phyloP scores from a whole-genome alignment of 2,329 filamentous ascomycete genomes.

The Bipolaris zeicola region DNA sequence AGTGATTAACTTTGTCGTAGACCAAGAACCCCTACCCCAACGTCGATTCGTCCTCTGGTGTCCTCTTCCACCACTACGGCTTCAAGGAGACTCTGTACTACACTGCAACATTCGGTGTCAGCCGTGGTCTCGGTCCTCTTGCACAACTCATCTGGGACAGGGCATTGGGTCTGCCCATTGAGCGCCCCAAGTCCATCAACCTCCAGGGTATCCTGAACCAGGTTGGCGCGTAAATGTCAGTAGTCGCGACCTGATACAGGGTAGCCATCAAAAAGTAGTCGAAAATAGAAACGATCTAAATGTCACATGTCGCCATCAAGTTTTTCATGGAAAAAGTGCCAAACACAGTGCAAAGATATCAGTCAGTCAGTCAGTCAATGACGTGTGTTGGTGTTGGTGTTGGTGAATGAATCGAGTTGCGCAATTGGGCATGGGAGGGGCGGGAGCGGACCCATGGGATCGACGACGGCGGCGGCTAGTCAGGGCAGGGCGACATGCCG shows the following conservation, averaged over 20 bases:
- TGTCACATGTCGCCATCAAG: no score
- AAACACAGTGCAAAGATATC: no score
- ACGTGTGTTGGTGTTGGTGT: not conserved
- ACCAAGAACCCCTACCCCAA: conserved; percentile 98
- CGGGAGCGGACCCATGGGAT: conserved; percentile 14
- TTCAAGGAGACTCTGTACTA: conserved; percentile 98
- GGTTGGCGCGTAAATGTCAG: conserved; percentile 39
- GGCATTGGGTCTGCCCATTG: conserved; percentile 90
- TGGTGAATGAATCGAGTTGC: not conserved
- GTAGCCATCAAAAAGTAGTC: not conserved
- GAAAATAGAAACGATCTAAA: not conserved
- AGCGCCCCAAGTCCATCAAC: conserved; percentile 97
- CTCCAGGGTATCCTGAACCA: conserved; percentile 79
- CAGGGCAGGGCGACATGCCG: conserved; percentile 20
- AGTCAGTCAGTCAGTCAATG: not conserved
- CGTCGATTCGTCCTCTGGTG: conserved; percentile 90
- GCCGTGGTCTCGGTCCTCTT: conserved; percentile 78
- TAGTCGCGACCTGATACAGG: not conserved
- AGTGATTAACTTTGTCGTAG: conserved; percentile 43
- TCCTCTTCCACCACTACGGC: conserved; percentile 97
- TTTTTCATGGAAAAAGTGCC: no score
- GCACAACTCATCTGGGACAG: conserved; percentile 97
- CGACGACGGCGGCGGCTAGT: conserved; percentile 16
- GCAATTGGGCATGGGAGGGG: not conserved
- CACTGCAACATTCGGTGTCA: conserved; percentile 73